Evolutionary conservation across 345 rosid species (phyloP), one percentile per base, ranked within the genome.

Genomic region (Nasturtium officinale): DNA sequence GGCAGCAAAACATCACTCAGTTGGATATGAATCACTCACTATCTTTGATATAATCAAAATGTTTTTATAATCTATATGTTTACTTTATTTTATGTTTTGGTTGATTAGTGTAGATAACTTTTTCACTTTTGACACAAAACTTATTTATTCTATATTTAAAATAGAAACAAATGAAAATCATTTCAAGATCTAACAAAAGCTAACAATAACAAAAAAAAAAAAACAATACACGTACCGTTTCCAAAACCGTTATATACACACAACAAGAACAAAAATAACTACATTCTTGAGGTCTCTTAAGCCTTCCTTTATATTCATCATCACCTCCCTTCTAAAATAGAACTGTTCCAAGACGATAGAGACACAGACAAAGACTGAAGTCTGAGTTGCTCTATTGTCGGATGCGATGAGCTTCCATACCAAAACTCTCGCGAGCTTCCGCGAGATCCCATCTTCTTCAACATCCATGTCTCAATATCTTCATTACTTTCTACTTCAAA

Each of bases 301-400:
- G 42, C 67, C 61, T 33, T 45, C 67, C 61, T 33, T 45, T 20
- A 33, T 0, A 9, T 33, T 35, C 43, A 53, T 9, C 28, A 64
- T 77, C 71, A 77, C 62, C 80, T 58, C 30, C 80, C 76, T 7
- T 77, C 72, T 38, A 77, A 28, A 18, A 77, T 47, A 3, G 76
- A 70, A 15, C 66, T 76, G 45, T 65, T 77, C 80, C 80, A 77
- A 64, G 80, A 65, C 2, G 72, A 29, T 28, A 70, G 23, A 50
- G 80, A 71, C 15, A 71, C 50, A 58, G 72, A 64, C 67, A 58
- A 57, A 16, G 76, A 71, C 13, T 77, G 76, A 57, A 46, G 35
- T n/a, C 76, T 64, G 17, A 77, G 1, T 25, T 77, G 80, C 16
- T 77, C 80, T 12, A 77, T 63, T 2, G 76, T 77, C 7, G 80